phyloP scores from a whole-genome alignment of 805 yeast species.

The Jamesozyma spencerorum region DNA sequence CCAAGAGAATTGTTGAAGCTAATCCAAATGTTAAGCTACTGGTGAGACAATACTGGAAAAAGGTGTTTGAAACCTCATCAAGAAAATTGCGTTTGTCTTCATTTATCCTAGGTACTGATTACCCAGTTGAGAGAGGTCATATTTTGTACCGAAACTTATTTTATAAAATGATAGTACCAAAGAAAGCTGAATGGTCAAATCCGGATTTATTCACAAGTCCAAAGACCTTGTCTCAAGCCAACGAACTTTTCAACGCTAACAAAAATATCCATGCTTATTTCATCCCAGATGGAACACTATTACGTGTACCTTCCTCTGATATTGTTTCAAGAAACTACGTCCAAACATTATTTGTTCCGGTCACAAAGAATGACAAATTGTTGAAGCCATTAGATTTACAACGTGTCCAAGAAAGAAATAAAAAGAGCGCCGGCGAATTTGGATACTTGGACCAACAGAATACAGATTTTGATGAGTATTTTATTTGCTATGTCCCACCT shows the following conservation, averaged over 20 bases:
- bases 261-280: conserved; percentile 44
- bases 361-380: conserved; percentile 66
- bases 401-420: conserved; percentile 26
- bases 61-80: conserved; percentile 47
- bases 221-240: conserved; percentile 39
- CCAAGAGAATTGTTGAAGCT: conserved; percentile 21
- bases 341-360: conserved; percentile 66
- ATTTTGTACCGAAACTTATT: conserved; percentile 44
- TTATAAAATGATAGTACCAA: conserved; percentile 35
- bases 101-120: conserved; percentile 59
- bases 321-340: conserved; percentile 57
- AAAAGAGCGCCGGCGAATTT: conserved; percentile 36
- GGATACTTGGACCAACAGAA: conserved; percentile 36
- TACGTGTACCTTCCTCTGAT: conserved; percentile 83
- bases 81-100: conserved; percentile 63
- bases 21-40: conserved; percentile 28
- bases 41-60: conserved; percentile 50
- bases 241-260: conserved; percentile 35
- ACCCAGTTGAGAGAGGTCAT: conserved; percentile 62
- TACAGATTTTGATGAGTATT: conserved; percentile 40
- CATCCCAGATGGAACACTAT: conserved; percentile 70
- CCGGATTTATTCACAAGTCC: conserved; percentile 54
- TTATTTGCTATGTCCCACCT: conserved; percentile 84
- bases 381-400: conserved; percentile 32
- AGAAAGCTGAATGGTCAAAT: conserved; percentile 28